Evolutionary conservation across 2,329 filamentous ascomycete species (phyloP), one percentile per base, ranked within the genome.

Genomic region (Coniochaeta sp.): DNA sequence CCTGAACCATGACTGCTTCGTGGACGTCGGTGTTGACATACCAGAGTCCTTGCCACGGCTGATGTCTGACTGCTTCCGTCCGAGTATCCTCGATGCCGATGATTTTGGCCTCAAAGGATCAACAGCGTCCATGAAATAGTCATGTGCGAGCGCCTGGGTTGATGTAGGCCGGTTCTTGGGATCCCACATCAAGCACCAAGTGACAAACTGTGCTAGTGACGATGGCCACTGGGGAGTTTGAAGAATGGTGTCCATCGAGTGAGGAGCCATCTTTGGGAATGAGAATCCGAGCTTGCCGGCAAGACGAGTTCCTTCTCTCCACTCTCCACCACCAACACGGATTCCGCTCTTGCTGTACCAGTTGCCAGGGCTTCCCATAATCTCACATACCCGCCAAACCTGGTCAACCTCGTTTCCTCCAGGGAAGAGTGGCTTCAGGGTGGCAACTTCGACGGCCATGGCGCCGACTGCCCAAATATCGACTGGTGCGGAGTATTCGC

Each of bases 101-200:
- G 91, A 95, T 73, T 91, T 96, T n/a, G 92, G 91, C 51, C 91
- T 78, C 51, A 96, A 72, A 13, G 94, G 94, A 67, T 99, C 94
- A 49, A 95, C 83, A 1, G 94, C 94, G 71, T 97, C 94, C 30
- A 79, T 70, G 62, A 99, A 99, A 70, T 95, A 99, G 60, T 96
- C 92, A 67, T 99, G 94, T 33, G 88, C 87, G 58, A 99, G 73
- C n/a, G 94, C 92, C 69, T 99, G 91, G 0, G 87, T 85, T 2
- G 92, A 96, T 4, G 91, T 97, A 42, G 94, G 94, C 55, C 94
- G 82, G 63, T 76, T 84, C 73, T 91, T 95, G 10, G 94, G 94
- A 68, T 99, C 94, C 94, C 94, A 99, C 88, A 97, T 94, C 58
- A 99, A 71, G 70, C 94, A 99, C 91, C 91, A 96, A 14, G 94